Base-by-base conservation (phyloP, 352 stramenopile genomes). In the Blastocystis sp. region DNA sequence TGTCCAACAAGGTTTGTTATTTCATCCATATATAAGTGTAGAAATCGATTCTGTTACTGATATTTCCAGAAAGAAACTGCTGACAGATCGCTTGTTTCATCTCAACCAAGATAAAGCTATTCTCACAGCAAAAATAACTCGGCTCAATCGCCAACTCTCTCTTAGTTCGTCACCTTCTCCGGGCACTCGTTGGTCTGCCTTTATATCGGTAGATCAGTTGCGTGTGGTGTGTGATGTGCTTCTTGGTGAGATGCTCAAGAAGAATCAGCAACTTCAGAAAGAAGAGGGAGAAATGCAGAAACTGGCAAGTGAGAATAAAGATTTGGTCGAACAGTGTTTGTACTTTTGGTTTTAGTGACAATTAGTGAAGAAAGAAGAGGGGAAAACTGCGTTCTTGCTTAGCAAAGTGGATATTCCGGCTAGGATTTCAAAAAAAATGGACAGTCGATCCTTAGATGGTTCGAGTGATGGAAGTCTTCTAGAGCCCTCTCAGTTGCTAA, bases 371-470 rank as follows among this genome's bases (percentile, higher is more conserved):
- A 37, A 54, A 47, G 70, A 63, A 18, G 70, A 81, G 30, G 2
- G 13, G 0, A 81, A 66, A 37, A 66, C 70, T 18, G 70, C 70
- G 47, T 81, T 81, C 26, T 39, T 81, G 70, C 20, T 81, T 45
- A 56, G 47, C 8, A 59, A 62, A n/a, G 11, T 81, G 54, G 1
- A 30, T 16, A 7, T 73, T 16, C 63, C n/a, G 6, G 11, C 20
- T 8, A 37, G 20, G 20, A 7, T 30, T n/a, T 59, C 50, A n/a
- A n/a, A 13, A 13, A 59, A 59, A 2, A 59, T n/a, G 50, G 50
- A 59, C 11, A 59, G 50, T 59, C 50, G 50, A 59, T 59, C 50
- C 11, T n/a, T 59, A n/a, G 50, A 59, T 59, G 65, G 65, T 13
- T 18, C 24, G 43, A 24, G 34, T 24, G 24, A 30, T 43, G 65